Percentiles rank a stretch among this genome's conserved stretches.
Conservation (phyloP, 225 moss, liverwort and hornwort genomes). For the Physcomitrium patens region DNA sequence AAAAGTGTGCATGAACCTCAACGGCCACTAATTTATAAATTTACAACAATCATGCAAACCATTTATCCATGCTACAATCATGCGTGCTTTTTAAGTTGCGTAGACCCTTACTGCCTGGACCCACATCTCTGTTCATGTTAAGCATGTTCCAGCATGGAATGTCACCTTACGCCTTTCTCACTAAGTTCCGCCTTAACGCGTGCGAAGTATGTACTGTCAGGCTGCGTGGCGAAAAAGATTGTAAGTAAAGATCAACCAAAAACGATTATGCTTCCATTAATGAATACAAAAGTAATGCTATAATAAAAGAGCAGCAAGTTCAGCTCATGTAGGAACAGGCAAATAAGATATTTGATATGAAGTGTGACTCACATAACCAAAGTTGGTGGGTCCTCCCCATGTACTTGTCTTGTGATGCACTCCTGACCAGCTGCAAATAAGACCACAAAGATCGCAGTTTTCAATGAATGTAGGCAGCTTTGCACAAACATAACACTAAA, state of each 20-base stretch:
- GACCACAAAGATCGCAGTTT: not conserved
- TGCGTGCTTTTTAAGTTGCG: no score
- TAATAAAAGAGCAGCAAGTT: not conserved
- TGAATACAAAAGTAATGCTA: slow-evolving; percentile 6
- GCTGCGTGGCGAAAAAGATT: slow-evolving; percentile 33
- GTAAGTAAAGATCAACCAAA: no score
- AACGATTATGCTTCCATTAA: not conserved
- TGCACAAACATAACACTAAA: no score
- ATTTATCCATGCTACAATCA: no score
- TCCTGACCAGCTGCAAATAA: slow-evolving; percentile 61
- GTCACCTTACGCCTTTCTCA: slow-evolving; percentile 53
- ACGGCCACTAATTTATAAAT: no score
- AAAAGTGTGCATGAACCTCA: no score
- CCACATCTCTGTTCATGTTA: not conserved
- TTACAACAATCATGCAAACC: no score
- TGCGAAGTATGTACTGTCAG: slow-evolving; percentile 65
- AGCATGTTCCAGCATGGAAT: not conserved
- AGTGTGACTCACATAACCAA: slow-evolving; percentile 59
- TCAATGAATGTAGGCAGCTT: not conserved
- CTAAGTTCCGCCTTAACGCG: slow-evolving; percentile 68
- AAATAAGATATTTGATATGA: not conserved
- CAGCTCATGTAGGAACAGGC: not conserved
- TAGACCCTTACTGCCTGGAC: not conserved
- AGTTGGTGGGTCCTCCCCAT: slow-evolving; percentile 63
- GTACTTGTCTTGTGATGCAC: slow-evolving; percentile 75